Evolutionary conservation across 495 filamentous ascomycete genomes (phyloP).

Genomic region (Penicillium samsonianum): DNA sequence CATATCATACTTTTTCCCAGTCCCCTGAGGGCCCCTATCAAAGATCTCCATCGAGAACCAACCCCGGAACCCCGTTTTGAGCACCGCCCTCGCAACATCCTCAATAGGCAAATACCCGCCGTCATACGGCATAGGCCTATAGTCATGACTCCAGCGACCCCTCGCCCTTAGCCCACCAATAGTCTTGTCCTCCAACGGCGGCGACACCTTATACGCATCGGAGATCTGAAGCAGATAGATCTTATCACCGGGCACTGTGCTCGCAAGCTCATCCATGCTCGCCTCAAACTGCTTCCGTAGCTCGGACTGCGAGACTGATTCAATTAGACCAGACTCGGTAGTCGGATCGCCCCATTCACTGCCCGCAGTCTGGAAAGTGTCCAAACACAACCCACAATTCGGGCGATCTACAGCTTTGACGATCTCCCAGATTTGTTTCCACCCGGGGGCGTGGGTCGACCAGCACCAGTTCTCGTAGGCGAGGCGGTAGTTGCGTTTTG

Average conservation of each 20-base stretch:
- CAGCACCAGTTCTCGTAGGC: slow-evolving; percentile 90
- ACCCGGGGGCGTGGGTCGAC: slow-evolving; percentile 69
- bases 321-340: slow-evolving; percentile 60
- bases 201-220: slow-evolving; percentile 68
- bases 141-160: slow-evolving; percentile 71
- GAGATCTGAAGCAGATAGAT: slow-evolving; percentile 77
- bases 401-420: slow-evolving; percentile 58
- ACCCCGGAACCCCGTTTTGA: slow-evolving; percentile 68
- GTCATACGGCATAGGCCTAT: slow-evolving; percentile 67
- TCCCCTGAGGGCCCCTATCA: slow-evolving; percentile 61
- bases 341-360: slow-evolving; percentile 78
- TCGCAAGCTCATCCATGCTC: slow-evolving; percentile 56
- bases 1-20: slow-evolving; percentile 61
- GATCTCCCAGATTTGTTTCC: slow-evolving; percentile 69
- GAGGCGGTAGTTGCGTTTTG: slow-evolving; percentile 55
- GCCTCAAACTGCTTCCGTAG: slow-evolving; percentile 51
- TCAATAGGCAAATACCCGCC: slow-evolving; percentile 73
- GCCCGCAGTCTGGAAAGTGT: slow-evolving; percentile 79
- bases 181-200: slow-evolving; percentile 49
- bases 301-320: slow-evolving; percentile 37
- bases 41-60: slow-evolving; percentile 81
- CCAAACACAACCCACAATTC: slow-evolving; percentile 76
- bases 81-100: slow-evolving; percentile 64
- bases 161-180: slow-evolving; percentile 56
- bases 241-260: slow-evolving; percentile 64